These are phyloP conservation scores for Phoma sp. DNA, from an alignment of 2,329 filamentous ascomycete genomes.

Conservation along the genomic window DNA sequence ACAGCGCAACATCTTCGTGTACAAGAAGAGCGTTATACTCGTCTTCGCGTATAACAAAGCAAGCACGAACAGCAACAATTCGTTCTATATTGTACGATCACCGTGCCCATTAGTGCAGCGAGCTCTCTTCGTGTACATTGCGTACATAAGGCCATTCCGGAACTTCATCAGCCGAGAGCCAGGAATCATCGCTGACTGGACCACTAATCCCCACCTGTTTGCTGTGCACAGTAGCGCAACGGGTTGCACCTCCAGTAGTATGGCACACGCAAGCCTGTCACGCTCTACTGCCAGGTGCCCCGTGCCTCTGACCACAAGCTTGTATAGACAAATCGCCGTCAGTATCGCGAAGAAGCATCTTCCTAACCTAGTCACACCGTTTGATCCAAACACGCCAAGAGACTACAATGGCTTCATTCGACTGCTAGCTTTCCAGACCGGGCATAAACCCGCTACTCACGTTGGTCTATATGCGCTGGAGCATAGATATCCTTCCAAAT, in stretches of 20 bases:
- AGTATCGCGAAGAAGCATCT: slow-evolving; percentile 16
- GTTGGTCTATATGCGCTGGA: slow-evolving; percentile 9
- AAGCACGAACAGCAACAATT: slow-evolving; percentile 11
- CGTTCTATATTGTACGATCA: slow-evolving; percentile 9
- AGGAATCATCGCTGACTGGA: background rate
- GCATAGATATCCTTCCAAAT: slow-evolving; percentile 10
- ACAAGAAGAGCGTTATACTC: slow-evolving; percentile 13
- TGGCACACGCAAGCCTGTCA: slow-evolving; percentile 1
- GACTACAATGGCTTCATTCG: slow-evolving; percentile 10
- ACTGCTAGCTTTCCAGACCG: slow-evolving; percentile 9
- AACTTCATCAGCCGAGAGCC: slow-evolving; percentile 2
- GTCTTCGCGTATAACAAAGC: slow-evolving; percentile 16
- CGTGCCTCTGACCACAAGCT: background rate
- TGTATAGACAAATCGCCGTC: slow-evolving; percentile 2
- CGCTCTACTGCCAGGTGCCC: background rate
- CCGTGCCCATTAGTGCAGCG: slow-evolving; percentile 3
- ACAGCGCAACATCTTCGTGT: slow-evolving; percentile 14
- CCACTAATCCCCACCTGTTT: slow-evolving; percentile 12
- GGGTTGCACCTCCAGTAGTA: background rate
- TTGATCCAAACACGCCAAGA: slow-evolving; percentile 8
- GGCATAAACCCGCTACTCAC: background rate
- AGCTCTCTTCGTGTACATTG: slow-evolving; percentile 6
- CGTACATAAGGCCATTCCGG: slow-evolving; percentile 7
- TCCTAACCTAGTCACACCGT: background rate
- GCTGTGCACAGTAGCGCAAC: background rate